A percentile compares a stretch with the other conserved stretches of the same genome.
Evolutionary conservation across 768 basidiomycete species (phyloP).

Genomic region (Lactifluus pinguis): DNA sequence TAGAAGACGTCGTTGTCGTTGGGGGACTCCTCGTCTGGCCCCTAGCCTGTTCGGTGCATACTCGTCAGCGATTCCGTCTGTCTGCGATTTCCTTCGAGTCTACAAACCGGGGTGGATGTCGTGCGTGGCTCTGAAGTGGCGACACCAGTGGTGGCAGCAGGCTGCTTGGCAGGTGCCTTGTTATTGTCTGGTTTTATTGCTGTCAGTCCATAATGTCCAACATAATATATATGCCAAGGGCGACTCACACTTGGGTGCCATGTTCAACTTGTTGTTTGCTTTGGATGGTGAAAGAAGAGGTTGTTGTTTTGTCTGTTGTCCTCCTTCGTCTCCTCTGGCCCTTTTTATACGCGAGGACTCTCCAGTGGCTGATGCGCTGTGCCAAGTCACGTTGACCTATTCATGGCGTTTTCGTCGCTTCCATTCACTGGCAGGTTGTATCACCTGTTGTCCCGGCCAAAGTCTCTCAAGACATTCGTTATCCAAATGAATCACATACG

Average conservation of each 20-base stretch:
- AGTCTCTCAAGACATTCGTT: slow-evolving; percentile 4
- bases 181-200: background rate
- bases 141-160: background rate
- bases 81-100: background rate
- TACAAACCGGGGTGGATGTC: background rate
- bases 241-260: slow-evolving; percentile 10
- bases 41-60: background rate
- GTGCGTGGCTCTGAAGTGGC: background rate
- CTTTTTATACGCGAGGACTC: slow-evolving; percentile 1
- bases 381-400: background rate
- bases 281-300: slow-evolving; percentile 3
- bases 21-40: background rate
- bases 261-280: slow-evolving; percentile 5
- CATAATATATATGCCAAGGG: background rate
- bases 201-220: background rate
- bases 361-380: background rate
- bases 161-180: background rate
- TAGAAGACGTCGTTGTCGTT: background rate
- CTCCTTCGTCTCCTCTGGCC: background rate
- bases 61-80: background rate
- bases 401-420: background rate
- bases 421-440: background rate
- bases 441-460: background rate
- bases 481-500: slow-evolving; percentile 4
- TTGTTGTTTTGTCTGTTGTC: background rate